Percentiles rank a stretch among this genome's conserved stretches.
Evolutionary conservation across 805 yeast species (phyloP).

Genomic region (Ogataea paradorogensis): DNA sequence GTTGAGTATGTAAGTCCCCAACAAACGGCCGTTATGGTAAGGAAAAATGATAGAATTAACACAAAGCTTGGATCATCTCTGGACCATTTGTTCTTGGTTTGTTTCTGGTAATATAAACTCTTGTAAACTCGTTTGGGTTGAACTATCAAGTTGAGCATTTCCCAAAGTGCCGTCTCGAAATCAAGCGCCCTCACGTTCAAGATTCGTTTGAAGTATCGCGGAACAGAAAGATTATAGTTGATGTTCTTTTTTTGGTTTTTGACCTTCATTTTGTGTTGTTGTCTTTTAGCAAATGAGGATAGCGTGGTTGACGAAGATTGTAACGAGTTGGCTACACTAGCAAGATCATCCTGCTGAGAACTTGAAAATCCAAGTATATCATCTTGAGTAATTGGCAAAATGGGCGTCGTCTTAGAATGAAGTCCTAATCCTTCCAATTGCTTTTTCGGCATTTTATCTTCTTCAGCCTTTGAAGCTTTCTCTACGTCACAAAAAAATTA

Average conservation of each 20-base stretch:
- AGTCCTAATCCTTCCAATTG: slow-evolving; percentile 23
- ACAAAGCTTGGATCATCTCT: slow-evolving; percentile 92
- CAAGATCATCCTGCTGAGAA: slow-evolving; percentile 21
- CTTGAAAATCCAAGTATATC: slow-evolving; percentile 16
- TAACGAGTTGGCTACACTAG: slow-evolving; percentile 26
- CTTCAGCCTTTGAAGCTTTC: not conserved
- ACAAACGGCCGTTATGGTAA: slow-evolving; percentile 73
- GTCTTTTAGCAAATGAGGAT: slow-evolving; percentile 27
- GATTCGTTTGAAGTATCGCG: slow-evolving; percentile 40
- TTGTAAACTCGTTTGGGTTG: slow-evolving; percentile 82
- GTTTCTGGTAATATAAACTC: slow-evolving; percentile 77
- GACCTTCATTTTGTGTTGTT: slow-evolving; percentile 23
- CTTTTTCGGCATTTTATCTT: slow-evolving; percentile 18
- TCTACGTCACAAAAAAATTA: slow-evolving; percentile 6
- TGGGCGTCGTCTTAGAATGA: slow-evolving; percentile 15
- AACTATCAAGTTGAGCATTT: slow-evolving; percentile 67
- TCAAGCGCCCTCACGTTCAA: slow-evolving; percentile 79
- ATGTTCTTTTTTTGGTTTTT: slow-evolving; percentile 19
- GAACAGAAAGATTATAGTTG: slow-evolving; percentile 22
- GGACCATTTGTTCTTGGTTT: slow-evolving; percentile 75
- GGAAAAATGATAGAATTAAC: slow-evolving; percentile 61
- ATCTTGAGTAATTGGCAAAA: slow-evolving; percentile 24
- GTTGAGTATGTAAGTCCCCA: slow-evolving; percentile 88
- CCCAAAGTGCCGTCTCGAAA: slow-evolving; percentile 93
- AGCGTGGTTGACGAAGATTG: slow-evolving; percentile 26